Conservation (phyloP, 2,329 filamentous ascomycete genomes). For the Aspergillus japonicus region DNA sequence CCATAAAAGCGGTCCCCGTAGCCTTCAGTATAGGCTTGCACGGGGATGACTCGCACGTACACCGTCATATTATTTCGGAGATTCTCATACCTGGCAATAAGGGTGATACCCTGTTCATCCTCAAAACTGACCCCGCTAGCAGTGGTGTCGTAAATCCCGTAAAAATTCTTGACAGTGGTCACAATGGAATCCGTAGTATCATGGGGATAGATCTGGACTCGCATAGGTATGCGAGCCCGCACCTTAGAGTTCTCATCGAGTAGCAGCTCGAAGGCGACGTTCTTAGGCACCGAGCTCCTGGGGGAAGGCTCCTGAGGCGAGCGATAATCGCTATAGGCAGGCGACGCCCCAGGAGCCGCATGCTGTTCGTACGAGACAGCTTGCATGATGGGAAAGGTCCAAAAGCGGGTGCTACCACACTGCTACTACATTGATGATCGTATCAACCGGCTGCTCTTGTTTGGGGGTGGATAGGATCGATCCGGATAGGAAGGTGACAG, state of each 20-base stretch:
- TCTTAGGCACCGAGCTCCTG: constrained; percentile 51
- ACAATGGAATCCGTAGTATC: constrained; percentile 98
- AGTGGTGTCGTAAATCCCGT: constrained; percentile 82
- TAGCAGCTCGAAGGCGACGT: constrained; percentile 64
- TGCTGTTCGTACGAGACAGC: constrained; percentile 35
- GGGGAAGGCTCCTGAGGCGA: constrained; percentile 38
- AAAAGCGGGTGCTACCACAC: constrained; percentile 27
- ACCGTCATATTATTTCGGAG: constrained; percentile 89
- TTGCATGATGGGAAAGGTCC: constrained; percentile 32
- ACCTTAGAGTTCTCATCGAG: constrained; percentile 58
- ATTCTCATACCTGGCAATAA: constrained; percentile 96
- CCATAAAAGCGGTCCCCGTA: constrained; percentile 47
- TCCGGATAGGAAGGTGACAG: constrained; percentile 19
- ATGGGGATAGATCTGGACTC: constrained; percentile 84
- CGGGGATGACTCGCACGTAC: constrained; percentile 78
- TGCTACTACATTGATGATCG: constrained; percentile 32
- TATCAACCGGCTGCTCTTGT: constrained; percentile 36
- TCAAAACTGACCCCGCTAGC: constrained; percentile 91
- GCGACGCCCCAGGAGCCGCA: constrained; percentile 34
- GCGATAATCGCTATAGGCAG: constrained; percentile 27
- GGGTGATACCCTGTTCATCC: constrained; percentile 80
- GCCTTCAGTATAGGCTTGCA: constrained; percentile 52
- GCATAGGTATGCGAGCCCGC: constrained; percentile 63
- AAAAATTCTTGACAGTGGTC: constrained; percentile 98
- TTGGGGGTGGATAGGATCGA: constrained; percentile 18